Base-by-base conservation (phyloP, 2,329 filamentous ascomycete genomes). In the Trichoderma gracile region DNA sequence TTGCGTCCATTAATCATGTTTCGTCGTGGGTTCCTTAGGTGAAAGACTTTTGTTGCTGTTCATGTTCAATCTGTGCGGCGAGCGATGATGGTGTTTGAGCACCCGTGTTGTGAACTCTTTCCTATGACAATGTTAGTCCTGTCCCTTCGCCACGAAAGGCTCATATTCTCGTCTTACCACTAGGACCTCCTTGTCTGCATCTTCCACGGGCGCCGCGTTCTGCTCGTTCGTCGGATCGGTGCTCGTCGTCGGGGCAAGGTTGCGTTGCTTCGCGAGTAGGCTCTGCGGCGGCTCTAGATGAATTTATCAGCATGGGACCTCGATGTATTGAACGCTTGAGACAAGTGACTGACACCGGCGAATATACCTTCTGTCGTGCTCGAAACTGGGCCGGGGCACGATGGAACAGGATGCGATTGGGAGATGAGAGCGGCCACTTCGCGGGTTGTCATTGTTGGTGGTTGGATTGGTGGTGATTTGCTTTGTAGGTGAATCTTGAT, bases 51-150 rank as follows among this genome's bases (percentile, higher is more conserved):
- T 50, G 33, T 25, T 52, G 54, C 14, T 71, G 66, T 52, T 70
- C 69, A n/a, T 66, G 49, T 47, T 70, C 56, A 45, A 72, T 73
- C 63, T 74, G 70, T 27, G 66, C 66, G 12, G 67, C 70, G 8
- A 74, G 66, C 17, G 73, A 72, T 19, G 52, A 53, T 5, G 71
- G 71, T 4, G 71, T 71, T 33, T 66, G 67, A 1, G 73, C 71
- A 15, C 73, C 70, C 6, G 47, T 72, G 49, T 69, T 70, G 46
- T 50, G 60, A 45, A 73, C 69, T 3, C 71, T 68, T 38, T 70
- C 66, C 73, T 74, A 21, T 49, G 27, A 46, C n/a, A 43, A 7
- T 5, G 15, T 25, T 8, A 54, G 21, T 17, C 5, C 8, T 8
- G 2, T 27, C 3, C 21, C 7, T 15, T 12, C 17, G 17, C 5